A percentile compares a stretch with the other conserved stretches of the same genome.
Evolutionary conservation across 139 green algal species (phyloP).

Genomic region (Pseudopediastrum boryanum): DNA sequence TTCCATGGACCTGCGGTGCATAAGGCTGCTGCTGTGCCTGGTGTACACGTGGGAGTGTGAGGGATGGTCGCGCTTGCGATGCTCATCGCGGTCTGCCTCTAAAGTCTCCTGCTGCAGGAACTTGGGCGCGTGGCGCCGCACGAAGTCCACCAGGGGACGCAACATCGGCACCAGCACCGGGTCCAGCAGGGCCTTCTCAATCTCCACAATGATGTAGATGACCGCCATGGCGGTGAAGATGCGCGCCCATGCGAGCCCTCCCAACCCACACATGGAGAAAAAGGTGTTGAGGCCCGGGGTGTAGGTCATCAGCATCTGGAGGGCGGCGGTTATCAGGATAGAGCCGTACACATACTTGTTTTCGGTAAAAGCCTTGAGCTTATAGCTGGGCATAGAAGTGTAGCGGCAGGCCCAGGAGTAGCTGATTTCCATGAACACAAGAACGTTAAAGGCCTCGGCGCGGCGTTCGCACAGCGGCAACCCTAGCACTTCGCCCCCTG

Average conservation of each 20-base stretch:
- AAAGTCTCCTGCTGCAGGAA: too few species aligned
- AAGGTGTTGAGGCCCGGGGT: slow-evolving; percentile 35
- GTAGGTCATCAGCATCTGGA: slow-evolving; percentile 36
- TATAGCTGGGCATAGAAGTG: slow-evolving; percentile 12
- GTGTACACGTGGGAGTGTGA: too few species aligned
- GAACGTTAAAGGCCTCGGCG: slow-evolving; percentile 33
- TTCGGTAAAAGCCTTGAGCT: slow-evolving; percentile 12
- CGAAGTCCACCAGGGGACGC: slow-evolving; percentile 29
- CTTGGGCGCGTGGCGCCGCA: background rate
- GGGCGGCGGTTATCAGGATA: slow-evolving; percentile 21
- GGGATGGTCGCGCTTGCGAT: too few species aligned
- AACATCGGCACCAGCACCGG: slow-evolving; percentile 36
- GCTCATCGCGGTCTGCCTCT: too few species aligned
- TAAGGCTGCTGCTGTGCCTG: too few species aligned
- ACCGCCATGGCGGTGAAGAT: slow-evolving; percentile 31
- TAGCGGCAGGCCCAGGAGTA: slow-evolving; percentile 33
- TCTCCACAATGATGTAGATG: slow-evolving; percentile 26
- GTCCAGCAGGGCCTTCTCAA: slow-evolving; percentile 38
- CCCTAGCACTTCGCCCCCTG: background rate
- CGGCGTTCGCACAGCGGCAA: background rate
- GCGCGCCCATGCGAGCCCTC: slow-evolving; percentile 25
- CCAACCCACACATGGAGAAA: slow-evolving; percentile 35
- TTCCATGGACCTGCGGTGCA: too few species aligned
- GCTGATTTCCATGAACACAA: slow-evolving; percentile 38
- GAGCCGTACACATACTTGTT: slow-evolving; percentile 6